Evolutionary conservation across 2,329 filamentous ascomycete genomes (phyloP), one percentile per base, ranked within the genome.

Genomic region (Verticillium nonalfalfae): DNA sequence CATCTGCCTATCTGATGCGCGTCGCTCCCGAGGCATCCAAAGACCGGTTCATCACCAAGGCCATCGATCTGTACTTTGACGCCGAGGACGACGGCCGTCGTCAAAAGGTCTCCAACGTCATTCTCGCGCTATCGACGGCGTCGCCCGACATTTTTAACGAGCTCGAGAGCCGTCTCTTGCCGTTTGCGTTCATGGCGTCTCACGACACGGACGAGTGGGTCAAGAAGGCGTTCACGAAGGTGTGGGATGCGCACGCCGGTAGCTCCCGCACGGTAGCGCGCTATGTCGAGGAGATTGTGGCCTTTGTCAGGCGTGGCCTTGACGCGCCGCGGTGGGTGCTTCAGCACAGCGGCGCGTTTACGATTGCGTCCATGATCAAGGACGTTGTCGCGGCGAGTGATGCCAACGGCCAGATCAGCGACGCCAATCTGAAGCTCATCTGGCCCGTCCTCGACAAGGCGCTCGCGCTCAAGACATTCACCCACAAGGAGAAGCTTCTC

Each of bases 171-270:
- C 82, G 85, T 5, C 83, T 96, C 2, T 77, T 99, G 3, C 95
- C 95, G 0, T 94, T 98, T 68, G 84, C 93, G 1, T 99, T 96
- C 71, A 81, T 98, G 34, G 92, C 87, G 2, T 91, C 92, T 69
- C 90, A 97, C 69, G 95, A 99, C 70, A 86, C 85, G 0, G 88
- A 96, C 68, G 88, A 90, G 59, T 89, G 92, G 66, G 90, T 94
- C 3, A 83, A 85, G 61, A 89, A 91, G 66, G 84, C 87, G n/a
- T 96, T 96, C 70, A 81, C 86, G 40, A 90, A 93, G 61, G 91
- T 93, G 0, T 99, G 95, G 95, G 84, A 85, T 57, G 91, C 97
- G 67, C 93, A 96, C 69, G 93, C 96, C 0, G 94, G 93, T 58
- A 93, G 92, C 55, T 87, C 84, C 36, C 86, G 93, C 35, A 89